Percentiles rank a stretch among this genome's conserved stretches.
These are phyloP conservation scores for Backusella sp. DNA, from an alignment of 192 early-diverging fungal genomes.

Conservation along the genomic window DNA sequence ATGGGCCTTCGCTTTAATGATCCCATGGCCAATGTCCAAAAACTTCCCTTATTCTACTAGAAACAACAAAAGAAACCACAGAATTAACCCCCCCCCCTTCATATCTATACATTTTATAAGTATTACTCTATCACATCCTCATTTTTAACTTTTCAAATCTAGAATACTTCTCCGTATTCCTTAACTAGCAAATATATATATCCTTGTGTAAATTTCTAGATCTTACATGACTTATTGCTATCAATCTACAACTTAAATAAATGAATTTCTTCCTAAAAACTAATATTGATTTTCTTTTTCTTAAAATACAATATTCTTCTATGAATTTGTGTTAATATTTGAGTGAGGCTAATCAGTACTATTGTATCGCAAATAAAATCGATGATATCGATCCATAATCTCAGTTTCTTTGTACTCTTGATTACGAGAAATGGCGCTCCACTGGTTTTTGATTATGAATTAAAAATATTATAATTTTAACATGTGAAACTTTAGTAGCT, in stretches of 20 bases:
- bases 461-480: not conserved
- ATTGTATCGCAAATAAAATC: too few relatives aligned
- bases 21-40: conserved; percentile 14
- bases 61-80: not conserved
- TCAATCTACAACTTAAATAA: not conserved
- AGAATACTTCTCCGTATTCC: not conserved
- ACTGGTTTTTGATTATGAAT: not conserved
- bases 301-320: too few relatives aligned
- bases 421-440: too few relatives aligned
- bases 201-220: not conserved
- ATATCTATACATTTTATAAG: not conserved
- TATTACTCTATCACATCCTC: not conserved
- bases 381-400: too few relatives aligned
- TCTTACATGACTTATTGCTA: not conserved
- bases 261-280: not conserved
- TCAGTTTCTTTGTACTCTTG: too few relatives aligned
- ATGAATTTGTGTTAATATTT: too few relatives aligned
- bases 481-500: not conserved
- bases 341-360: too few relatives aligned
- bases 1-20: conserved; percentile 25
- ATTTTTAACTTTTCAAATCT: not conserved
- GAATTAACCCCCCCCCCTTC: not conserved
- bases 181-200: not conserved
- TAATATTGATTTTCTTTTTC: too few relatives aligned
- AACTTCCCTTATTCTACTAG: conserved; percentile 27